Conservation (phyloP, 352 stramenopile species). For the Pilasporangium apinafurcum region DNA sequence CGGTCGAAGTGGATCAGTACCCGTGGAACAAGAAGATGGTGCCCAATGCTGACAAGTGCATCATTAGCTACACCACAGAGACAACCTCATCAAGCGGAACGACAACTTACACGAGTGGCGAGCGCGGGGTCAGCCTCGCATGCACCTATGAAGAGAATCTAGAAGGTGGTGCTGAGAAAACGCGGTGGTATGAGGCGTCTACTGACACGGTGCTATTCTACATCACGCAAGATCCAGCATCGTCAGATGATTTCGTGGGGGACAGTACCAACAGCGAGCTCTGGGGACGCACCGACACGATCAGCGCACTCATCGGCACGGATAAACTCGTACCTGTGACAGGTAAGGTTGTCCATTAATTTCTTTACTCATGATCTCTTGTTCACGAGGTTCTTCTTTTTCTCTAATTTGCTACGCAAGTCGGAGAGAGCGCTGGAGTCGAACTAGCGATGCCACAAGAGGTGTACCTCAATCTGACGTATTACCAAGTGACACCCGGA, state of each 20-base stretch:
- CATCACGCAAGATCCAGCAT: conserved; percentile 71
- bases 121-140: conserved; percentile 79
- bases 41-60: conserved; percentile 77
- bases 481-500: conserved; percentile 67
- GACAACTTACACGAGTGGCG: conserved; percentile 7
- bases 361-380: neutral
- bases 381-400: conserved; percentile 3
- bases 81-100: conserved; percentile 9
- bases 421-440: conserved; percentile 33
- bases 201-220: conserved; percentile 85
- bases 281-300: conserved; percentile 55
- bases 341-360: conserved; percentile 20
- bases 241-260: conserved; percentile 50
- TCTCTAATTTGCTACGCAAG: conserved; percentile 6
- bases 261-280: conserved; percentile 12
- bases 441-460: conserved; percentile 52
- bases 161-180: conserved; percentile 63
- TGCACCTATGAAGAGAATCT: conserved; percentile 90
- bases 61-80: conserved; percentile 43
- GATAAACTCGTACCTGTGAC: conserved; percentile 73
- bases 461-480: conserved; percentile 72
- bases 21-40: conserved; percentile 80
- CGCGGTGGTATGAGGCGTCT: conserved; percentile 85
- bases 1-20: conserved; percentile 90
- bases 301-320: conserved; percentile 45